phyloP scores from a whole-genome alignment of 495 filamentous ascomycete species.

The Aspergillus campestris region DNA sequence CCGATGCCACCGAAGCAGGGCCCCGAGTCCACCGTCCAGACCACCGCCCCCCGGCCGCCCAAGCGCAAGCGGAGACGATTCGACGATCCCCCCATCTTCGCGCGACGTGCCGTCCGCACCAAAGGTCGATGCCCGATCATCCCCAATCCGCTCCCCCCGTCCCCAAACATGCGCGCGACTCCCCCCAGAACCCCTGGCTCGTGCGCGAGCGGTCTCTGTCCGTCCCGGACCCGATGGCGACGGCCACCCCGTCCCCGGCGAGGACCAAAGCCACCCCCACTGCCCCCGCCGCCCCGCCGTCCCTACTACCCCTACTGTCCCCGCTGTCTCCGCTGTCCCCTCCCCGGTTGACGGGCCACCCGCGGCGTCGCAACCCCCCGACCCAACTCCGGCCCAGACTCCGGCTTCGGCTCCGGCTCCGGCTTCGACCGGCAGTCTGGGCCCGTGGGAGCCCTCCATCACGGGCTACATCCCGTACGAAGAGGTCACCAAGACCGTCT shows the following conservation, averaged over 20 bases:
- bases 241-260: conserved; percentile 10
- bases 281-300: neutral
- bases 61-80: conserved; percentile 33
- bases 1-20: conserved; percentile 17
- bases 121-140: conserved; percentile 32
- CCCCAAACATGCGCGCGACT: conserved; percentile 24
- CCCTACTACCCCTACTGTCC: neutral
- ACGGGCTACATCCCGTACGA: conserved; percentile 56
- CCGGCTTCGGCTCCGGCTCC: conserved; percentile 4
- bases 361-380: neutral
- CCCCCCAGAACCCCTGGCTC: conserved; percentile 17
- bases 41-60: conserved; percentile 21
- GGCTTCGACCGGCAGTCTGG: conserved; percentile 31
- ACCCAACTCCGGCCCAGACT: conserved; percentile 3
- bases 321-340: neutral
- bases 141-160: conserved; percentile 27
- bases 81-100: conserved; percentile 40
- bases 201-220: conserved; percentile 20
- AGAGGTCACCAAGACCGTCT: conserved; percentile 55
- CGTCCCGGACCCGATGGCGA: conserved; percentile 11
- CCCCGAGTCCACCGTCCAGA: conserved; percentile 10
- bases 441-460: conserved; percentile 69
- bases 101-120: conserved; percentile 30
- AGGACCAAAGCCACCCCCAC: conserved; percentile 4
- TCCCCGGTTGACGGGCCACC: neutral